These are phyloP conservation scores for Chlamydomonas incerta DNA, from an alignment of 139 green algal genomes.

Conservation along the genomic window DNA sequence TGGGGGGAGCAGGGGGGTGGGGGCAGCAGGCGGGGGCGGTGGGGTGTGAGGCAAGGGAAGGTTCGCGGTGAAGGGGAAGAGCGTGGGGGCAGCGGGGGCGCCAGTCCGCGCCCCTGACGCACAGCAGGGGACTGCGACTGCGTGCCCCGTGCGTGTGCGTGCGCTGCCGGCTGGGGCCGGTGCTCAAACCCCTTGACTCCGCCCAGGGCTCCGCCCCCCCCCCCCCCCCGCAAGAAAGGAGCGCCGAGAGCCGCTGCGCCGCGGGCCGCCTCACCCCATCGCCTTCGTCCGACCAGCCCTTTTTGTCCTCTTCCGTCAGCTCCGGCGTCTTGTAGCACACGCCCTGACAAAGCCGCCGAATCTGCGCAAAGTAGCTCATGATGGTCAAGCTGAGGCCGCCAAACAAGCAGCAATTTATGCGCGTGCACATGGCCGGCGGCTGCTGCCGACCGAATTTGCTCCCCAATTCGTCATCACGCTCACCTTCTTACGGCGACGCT, in stretches of 20 bases:
- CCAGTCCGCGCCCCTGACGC: too few species aligned
- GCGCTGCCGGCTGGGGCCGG: too few species aligned
- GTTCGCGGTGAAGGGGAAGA: too few species aligned
- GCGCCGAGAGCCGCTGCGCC: too few species aligned
- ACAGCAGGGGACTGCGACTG: not conserved
- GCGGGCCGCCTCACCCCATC: constrained; percentile 5
- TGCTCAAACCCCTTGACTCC: too few species aligned
- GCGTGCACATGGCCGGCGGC: not conserved
- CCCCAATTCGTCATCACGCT: not conserved
- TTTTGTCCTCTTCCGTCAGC: constrained; percentile 57
- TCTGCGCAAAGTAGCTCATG: not conserved
- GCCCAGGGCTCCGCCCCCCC: too few species aligned
- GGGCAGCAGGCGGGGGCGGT: not conserved
- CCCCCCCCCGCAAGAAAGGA: too few species aligned
- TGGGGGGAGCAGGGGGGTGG: too few species aligned
- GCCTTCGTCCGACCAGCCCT: constrained; percentile 4
- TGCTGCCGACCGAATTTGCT: too few species aligned
- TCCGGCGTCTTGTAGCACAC: constrained; percentile 57
- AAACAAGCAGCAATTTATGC: not conserved
- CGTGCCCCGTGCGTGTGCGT: too few species aligned
- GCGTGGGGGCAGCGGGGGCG: too few species aligned
- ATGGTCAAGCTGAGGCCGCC: not conserved
- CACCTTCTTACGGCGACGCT: constrained; percentile 34
- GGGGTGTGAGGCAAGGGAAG: not conserved
- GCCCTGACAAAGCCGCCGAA: constrained; percentile 35